Evolutionary conservation across 108 stramenopile genomes (phyloP).

Genomic region (Cyclostephanos tholiformis): DNA sequence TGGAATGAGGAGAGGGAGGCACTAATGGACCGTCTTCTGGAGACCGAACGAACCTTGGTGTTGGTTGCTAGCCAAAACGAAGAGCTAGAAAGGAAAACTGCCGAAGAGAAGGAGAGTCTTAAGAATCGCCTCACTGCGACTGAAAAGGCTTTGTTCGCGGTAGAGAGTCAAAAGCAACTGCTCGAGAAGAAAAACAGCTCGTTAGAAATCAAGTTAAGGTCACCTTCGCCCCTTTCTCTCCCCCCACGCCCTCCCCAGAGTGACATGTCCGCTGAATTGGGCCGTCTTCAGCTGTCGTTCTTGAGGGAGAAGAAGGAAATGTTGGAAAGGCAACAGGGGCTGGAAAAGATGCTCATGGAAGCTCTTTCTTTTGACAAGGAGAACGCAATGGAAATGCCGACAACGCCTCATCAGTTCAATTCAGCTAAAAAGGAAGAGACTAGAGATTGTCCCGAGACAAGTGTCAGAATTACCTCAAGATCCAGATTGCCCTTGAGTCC

Average conservation of each 20-base stretch:
- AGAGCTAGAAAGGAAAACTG: background rate
- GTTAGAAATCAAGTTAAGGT: background rate
- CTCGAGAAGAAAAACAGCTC: background rate
- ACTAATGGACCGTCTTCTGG: background rate
- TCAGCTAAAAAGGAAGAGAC: background rate
- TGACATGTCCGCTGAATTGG: background rate
- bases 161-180: background rate
- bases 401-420: background rate
- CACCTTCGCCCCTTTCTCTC: background rate
- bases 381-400: background rate
- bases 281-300: background rate
- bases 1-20: background rate
- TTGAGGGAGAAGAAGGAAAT: slow-evolving; percentile 5
- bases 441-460: background rate
- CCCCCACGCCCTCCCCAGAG: background rate
- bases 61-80: background rate
- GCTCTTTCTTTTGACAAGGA: background rate
- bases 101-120: background rate
- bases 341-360: background rate
- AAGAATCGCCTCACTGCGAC: background rate
- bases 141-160: background rate
- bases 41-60: background rate
- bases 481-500: background rate
- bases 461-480: background rate
- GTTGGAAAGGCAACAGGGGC: background rate